Evolutionary conservation across 2,329 filamentous ascomycete genomes (phyloP), one percentile per base, ranked within the genome.

Genomic region (Trichoderma sp.): DNA sequence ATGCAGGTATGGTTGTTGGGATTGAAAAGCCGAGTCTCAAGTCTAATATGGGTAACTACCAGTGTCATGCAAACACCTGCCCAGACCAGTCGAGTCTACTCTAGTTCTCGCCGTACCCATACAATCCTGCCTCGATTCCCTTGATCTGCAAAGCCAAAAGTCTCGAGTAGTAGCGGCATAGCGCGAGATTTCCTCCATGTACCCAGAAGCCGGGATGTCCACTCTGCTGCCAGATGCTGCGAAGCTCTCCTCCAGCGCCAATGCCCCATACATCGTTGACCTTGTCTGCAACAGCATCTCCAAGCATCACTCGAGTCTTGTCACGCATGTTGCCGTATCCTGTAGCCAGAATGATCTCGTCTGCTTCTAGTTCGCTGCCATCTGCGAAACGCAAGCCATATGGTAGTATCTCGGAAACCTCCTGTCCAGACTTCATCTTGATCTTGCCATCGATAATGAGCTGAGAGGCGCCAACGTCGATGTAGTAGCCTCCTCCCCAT

Each of bases 281-380:
- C 31, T 86, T 85, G 69, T 90, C 88, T 0, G 90, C 91, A 11
- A 93, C 85, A 21, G 88, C 86, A 35, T 91, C 87, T 0, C 92
- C 93, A 72, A 94, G 87, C 24, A 93, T 88, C 38, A 86, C 85
- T n/a, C 89, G 84, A 2, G 91, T 89, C 24, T 89, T 89, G 0
- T 89, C 91, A 12, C 87, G 86, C 92, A 94, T 94, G 80, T 93
- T 93, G 76, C 91, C 88, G 78, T 92, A 93, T 0, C 90, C 91
- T 0, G 91, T 92, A 0, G 91, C 91, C 59, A 92, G 86, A 0
- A 93, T 87, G 9, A 93, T 88, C 77, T 92, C 87, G 77, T 93
- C 91, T 0, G 91, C 90, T 21, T 89, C 86, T 0, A 93, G 80
- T 78, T 87, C 86, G 0, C 83, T 82, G 0, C 91, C 91, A 76